Evolutionary conservation across 2,329 filamentous ascomycete species (phyloP).

Genomic region (Penicillium sclerotiorum): DNA sequence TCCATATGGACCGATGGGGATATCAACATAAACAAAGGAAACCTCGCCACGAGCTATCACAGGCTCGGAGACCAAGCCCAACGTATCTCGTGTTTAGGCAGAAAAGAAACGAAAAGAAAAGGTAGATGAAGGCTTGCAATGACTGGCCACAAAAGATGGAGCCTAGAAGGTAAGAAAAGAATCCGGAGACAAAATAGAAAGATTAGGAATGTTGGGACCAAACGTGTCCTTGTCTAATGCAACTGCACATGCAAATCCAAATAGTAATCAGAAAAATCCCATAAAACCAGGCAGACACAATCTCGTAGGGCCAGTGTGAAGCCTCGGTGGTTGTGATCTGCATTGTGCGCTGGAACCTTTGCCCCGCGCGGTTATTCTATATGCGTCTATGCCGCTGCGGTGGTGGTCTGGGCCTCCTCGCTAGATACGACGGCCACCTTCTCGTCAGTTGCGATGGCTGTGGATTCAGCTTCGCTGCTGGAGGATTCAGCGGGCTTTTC

Average conservation of each 20-base stretch:
- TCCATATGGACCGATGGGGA: not conserved
- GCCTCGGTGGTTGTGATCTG: constrained; percentile 13
- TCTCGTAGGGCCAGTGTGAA: not conserved
- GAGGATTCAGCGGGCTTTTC: not conserved
- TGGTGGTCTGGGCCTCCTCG: constrained; percentile 15
- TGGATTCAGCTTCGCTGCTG: constrained; percentile 1
- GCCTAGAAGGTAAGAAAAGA: not conserved
- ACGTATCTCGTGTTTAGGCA: not conserved
- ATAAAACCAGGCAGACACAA: constrained; percentile 10
- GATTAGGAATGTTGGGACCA: constrained; percentile 3
- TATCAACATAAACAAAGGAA: not conserved
- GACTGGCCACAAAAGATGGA: not conserved
- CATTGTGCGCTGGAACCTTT: not conserved
- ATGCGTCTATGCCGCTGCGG: constrained; percentile 15
- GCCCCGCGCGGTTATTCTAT: constrained; percentile 2
- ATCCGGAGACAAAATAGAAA: not conserved
- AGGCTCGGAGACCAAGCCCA: not conserved
- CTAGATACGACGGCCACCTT: constrained; percentile 5
- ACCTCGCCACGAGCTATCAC: too few species aligned
- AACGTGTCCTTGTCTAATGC: constrained; percentile 1
- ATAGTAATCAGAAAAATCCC: not conserved
- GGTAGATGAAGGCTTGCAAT: not conserved
- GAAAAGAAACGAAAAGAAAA: constrained; percentile 4
- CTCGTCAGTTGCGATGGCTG: constrained; percentile 1
- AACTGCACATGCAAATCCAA: constrained; percentile 5